These are phyloP conservation scores for Plasmodium coatneyi DNA, from an alignment of 169 alveolate species.

Conservation along the genomic window DNA sequence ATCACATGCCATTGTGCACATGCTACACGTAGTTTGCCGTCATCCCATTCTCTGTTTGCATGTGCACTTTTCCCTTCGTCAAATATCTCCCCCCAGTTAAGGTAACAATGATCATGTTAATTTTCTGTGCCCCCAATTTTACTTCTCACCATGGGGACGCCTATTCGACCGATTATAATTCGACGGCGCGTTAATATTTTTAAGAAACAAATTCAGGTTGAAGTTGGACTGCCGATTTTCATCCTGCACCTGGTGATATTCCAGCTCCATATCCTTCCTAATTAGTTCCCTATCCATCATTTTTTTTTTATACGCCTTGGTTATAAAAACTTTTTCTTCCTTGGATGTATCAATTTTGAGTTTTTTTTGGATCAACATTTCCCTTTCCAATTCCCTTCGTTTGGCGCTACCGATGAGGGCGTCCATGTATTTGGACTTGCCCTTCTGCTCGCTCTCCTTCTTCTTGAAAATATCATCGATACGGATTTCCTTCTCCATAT, in stretches of 20 bases:
- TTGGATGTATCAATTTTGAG: constrained; percentile 77
- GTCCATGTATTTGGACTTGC: constrained; percentile 82
- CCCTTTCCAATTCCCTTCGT: constrained; percentile 81
- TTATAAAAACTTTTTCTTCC: constrained; percentile 81
- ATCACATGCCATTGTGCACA: neutral
- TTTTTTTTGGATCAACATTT: constrained; percentile 81
- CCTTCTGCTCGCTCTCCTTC: constrained; percentile 17
- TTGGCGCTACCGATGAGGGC: constrained; percentile 81
- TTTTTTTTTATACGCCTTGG: constrained; percentile 85
- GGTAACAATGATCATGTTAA: neutral
- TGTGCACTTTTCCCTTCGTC: neutral
- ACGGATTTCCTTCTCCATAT: neutral
- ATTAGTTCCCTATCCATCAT: constrained; percentile 80
- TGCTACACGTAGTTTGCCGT: neutral
- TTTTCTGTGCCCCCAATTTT: neutral
- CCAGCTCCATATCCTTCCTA: constrained; percentile 75
- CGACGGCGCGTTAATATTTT: constrained; percentile 75
- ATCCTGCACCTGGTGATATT: constrained; percentile 56
- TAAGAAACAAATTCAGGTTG: constrained; percentile 79
- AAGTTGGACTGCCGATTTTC: constrained; percentile 74
- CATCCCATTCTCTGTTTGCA: neutral
- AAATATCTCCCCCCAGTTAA: neutral
- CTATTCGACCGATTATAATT: constrained; percentile 57
- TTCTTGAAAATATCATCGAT: constrained; percentile 37
- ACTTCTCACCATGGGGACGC: neutral